phyloP scores from a whole-genome alignment of 1,284 basidiomycete genomes.

The Lentinula novae-zelandiae region DNA sequence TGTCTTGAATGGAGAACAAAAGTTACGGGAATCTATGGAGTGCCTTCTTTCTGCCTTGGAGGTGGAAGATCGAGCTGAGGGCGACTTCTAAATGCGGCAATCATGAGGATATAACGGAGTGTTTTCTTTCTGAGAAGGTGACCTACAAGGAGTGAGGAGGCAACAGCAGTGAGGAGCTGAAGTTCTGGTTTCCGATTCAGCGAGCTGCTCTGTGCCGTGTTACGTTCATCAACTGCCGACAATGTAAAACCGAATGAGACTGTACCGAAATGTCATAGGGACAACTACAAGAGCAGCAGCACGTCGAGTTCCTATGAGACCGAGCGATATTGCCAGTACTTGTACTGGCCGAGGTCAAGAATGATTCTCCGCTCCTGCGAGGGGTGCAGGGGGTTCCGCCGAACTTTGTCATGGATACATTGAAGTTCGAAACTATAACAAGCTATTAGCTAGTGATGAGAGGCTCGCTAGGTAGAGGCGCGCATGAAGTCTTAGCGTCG shows the following conservation, averaged over 20 bases:
- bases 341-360: background rate
- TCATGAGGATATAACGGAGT: background rate
- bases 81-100: slow-evolving; percentile 1
- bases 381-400: background rate
- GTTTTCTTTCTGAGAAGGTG: background rate
- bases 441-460: background rate
- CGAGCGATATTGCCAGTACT: background rate
- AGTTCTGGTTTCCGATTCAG: background rate
- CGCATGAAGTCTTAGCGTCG: background rate
- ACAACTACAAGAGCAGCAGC: slow-evolving; percentile 4
- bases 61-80: background rate
- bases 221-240: too few species aligned
- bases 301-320: background rate
- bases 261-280: slow-evolving; percentile 5
- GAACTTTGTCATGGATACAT: slow-evolving; percentile 6
- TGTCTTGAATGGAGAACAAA: background rate
- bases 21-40: background rate
- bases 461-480: background rate
- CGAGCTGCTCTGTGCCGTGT: background rate
- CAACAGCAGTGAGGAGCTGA: slow-evolving; percentile 4
- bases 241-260: background rate
- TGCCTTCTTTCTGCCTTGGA: background rate
- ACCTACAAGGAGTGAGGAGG: slow-evolving; percentile 9
- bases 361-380: background rate
- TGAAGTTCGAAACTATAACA: slow-evolving; percentile 6